A percentile compares a stretch with the other conserved stretches of the same genome.
Evolutionary conservation across 768 basidiomycete species (phyloP).

Genomic region (Sporobolomyces pararoseus): DNA sequence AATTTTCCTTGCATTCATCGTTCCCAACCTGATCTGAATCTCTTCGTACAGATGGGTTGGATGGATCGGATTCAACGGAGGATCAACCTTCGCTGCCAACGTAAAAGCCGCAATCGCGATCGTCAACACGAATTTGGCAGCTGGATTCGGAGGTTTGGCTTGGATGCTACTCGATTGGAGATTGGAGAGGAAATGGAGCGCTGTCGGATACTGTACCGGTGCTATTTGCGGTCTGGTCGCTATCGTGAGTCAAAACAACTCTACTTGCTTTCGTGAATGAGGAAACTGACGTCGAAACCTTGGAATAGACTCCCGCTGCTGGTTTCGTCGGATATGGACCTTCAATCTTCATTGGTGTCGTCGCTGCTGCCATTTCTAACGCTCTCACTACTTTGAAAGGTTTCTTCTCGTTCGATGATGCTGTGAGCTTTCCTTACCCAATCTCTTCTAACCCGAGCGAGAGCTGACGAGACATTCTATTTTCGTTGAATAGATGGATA

Average conservation of each 20-base stretch:
- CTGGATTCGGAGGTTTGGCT: slow-evolving; percentile 76
- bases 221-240: slow-evolving; percentile 86
- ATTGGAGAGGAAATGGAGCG: slow-evolving; percentile 86
- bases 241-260: slow-evolving; percentile 51
- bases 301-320: slow-evolving; percentile 53
- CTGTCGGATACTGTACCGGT: slow-evolving; percentile 92
- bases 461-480: not conserved
- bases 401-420: slow-evolving; percentile 52
- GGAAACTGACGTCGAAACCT: slow-evolving; percentile 11
- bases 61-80: slow-evolving; percentile 93
- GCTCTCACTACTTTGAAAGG: slow-evolving; percentile 89
- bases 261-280: slow-evolving; percentile 50
- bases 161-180: slow-evolving; percentile 93
- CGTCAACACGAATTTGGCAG: slow-evolving; percentile 89
- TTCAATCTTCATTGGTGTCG: slow-evolving; percentile 75
- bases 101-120: slow-evolving; percentile 81
- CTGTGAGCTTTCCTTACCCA: slow-evolving; percentile 51
- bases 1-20: slow-evolving; percentile 46
- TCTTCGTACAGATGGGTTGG: slow-evolving; percentile 3
- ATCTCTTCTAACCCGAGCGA: not conserved
- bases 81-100: slow-evolving; percentile 82
- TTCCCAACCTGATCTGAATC: not conserved
- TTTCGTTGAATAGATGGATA: slow-evolving; percentile 16
- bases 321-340: slow-evolving; percentile 60
- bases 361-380: slow-evolving; percentile 81